Percentiles rank a stretch among this genome's conserved stretches.
Conservation (phyloP, 1,284 basidiomycete genomes). For the Meripilus lineatus region DNA sequence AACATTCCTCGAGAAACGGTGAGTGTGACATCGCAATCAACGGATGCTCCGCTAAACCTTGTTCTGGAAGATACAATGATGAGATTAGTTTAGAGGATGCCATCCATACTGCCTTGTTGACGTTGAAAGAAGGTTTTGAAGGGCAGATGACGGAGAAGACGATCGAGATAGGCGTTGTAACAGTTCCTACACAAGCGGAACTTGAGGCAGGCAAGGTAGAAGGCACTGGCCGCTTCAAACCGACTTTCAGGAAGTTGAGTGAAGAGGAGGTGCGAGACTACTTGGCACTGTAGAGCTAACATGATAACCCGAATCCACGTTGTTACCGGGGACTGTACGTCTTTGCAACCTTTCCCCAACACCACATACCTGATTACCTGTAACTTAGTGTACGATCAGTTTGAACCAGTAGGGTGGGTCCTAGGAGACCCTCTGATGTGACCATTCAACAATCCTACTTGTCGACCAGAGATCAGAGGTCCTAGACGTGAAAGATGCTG, state of each 20-base stretch:
- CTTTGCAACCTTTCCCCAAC: too few relatives aligned
- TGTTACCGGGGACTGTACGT: too few relatives aligned
- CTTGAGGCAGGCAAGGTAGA: constrained; percentile 70
- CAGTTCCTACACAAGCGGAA: constrained; percentile 77
- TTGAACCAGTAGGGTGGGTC: too few relatives aligned
- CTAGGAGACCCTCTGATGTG: too few relatives aligned
- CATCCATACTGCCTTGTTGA: constrained; percentile 98
- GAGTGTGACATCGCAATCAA: constrained; percentile 22
- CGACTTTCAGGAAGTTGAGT: constrained; percentile 89
- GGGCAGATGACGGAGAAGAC: constrained; percentile 99
- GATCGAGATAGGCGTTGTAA: constrained; percentile 96
- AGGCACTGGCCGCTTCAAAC: constrained; percentile 70
- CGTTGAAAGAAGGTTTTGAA: constrained; percentile 98
- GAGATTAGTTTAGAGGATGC: constrained; percentile 99
- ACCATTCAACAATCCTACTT: too few relatives aligned
- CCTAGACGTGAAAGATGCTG: too few relatives aligned
- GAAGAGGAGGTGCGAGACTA: constrained; percentile 96
- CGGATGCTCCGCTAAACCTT: constrained; percentile 7
- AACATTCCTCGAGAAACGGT: constrained; percentile 98
- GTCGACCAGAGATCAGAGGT: too few relatives aligned
- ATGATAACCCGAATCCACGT: too few relatives aligned
- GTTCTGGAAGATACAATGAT: constrained; percentile 84
- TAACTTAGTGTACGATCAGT: too few relatives aligned
- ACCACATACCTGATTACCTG: too few relatives aligned
- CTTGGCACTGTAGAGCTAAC: constrained; percentile 63